Percentiles rank a stretch among this genome's conserved stretches.
Evolutionary conservation across 163 green algal species (phyloP).

Genomic region (Coccomyxa subellipsoidea): DNA sequence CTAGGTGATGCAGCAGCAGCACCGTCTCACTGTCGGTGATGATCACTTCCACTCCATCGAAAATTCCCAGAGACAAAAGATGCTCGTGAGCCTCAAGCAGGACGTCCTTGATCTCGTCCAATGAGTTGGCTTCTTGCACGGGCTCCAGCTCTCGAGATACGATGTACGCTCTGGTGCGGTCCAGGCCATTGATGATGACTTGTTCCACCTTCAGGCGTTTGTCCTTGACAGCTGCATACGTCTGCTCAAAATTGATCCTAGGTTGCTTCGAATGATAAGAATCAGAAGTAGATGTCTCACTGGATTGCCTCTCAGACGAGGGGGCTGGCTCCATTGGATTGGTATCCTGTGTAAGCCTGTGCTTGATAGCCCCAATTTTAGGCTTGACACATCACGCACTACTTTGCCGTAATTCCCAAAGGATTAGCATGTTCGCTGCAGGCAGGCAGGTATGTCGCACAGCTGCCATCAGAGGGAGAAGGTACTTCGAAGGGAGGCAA

Average conservation of each 20-base stretch:
- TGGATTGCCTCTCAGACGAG: not conserved
- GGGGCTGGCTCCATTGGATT: not conserved
- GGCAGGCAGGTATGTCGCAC: no score
- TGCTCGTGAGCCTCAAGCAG: slow-evolving; percentile 47
- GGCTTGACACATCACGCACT: no score
- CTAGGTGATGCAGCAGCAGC: not conserved
- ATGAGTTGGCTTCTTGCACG: slow-evolving; percentile 39
- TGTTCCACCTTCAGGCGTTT: slow-evolving; percentile 34
- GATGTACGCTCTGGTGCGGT: slow-evolving; percentile 51
- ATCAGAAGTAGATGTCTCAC: not conserved
- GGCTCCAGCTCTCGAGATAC: slow-evolving; percentile 53
- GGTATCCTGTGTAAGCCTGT: no score
- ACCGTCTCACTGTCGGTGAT: slow-evolving; percentile 36
- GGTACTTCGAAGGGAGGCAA: no score
- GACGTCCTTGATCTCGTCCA: slow-evolving; percentile 64
- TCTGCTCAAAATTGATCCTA: slow-evolving; percentile 35
- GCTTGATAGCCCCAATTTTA: no score
- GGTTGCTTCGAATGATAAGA: not conserved
- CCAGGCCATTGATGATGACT: slow-evolving; percentile 37
- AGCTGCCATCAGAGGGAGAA: no score
- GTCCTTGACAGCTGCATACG: slow-evolving; percentile 50
- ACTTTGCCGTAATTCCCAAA: no score
- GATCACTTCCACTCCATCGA: slow-evolving; percentile 53
- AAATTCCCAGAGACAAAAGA: slow-evolving; percentile 59
- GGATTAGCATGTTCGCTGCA: no score